Evolutionary conservation across 208 protist genomes (phyloP), one percentile per base, ranked within the genome.

Genomic region (Borovskyia barvae): DNA sequence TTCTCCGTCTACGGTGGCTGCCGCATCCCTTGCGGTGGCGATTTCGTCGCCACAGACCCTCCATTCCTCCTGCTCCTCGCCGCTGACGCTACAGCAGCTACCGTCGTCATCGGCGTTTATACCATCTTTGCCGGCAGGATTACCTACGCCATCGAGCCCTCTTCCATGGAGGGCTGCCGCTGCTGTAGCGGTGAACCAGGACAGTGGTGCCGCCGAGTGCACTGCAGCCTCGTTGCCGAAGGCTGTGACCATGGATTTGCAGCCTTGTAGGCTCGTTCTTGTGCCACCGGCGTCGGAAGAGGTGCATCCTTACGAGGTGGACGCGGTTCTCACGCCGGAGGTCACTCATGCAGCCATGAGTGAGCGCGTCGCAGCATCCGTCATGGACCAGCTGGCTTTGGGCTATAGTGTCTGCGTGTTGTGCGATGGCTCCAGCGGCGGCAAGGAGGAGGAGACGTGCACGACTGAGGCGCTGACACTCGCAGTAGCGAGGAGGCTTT

Each of bases 371-470:
- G 47, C 88, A 47, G 80, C 87, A 9, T 49, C 55, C 51, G 62
- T 94, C 43, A 49, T 87, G 32, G 75, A 84, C 47, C 79, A 86
- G 67, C 22, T 92, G 37, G 52, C 46, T 36, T 51, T 52, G 20
- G 77, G 77, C 20, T 84, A 63, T 65, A 83, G 80, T 67, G 72
- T 70, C 1, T 86, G 77, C 70, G 61, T 93, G 20, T 47, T 93
- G 30, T 88, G 82, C 22, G 97, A 97, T 63, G 93, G 92, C 19
- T 84, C 92, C 65, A 97, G 92, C 3, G 87, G 87, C 5, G 95
- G 91, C 14, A 96, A 96, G 63, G n/a, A n/a, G n/a, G n/a, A n/a
- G n/a, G n/a, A n/a, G n/a, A 94, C 85, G 24, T 94, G 94, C 78
- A 94, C 86, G 29, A 93, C 95, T 78, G 93, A 84, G 59, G 66